Evolutionary conservation across 345 rosid species (phyloP).

Genomic region (Mangifera indica): DNA sequence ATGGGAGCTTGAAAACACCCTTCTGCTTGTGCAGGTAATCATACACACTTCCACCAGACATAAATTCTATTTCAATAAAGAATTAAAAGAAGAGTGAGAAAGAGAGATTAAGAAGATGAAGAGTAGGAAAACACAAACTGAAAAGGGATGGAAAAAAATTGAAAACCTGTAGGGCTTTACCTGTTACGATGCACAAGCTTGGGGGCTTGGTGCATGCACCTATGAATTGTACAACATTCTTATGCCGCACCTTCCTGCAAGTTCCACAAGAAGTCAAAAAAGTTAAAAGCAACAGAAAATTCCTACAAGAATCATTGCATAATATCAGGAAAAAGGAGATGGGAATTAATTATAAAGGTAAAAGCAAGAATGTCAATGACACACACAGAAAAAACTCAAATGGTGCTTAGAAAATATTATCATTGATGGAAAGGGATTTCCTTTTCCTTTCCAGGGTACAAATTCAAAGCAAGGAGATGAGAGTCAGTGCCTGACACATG

Average conservation of each 20-base stretch:
- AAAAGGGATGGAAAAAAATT: background rate
- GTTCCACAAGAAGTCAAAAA: conserved; percentile 17
- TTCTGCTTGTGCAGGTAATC: conserved; percentile 94
- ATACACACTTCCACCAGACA: conserved; percentile 98
- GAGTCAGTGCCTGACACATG: background rate
- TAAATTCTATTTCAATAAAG: conserved; percentile 52
- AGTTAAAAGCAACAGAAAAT: background rate
- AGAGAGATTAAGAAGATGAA: background rate
- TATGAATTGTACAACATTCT: conserved; percentile 93
- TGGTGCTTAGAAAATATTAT: background rate
- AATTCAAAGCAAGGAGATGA: background rate
- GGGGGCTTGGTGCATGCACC: conserved; percentile 99
- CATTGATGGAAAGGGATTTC: background rate
- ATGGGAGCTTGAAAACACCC: conserved; percentile 89
- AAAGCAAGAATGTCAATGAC: background rate
- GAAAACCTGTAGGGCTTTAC: conserved; percentile 34
- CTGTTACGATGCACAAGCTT: conserved; percentile 86
- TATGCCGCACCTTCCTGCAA: conserved; percentile 92
- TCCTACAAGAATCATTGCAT: background rate
- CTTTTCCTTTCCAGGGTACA: background rate
- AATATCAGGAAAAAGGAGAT: background rate
- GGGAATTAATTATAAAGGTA: background rate
- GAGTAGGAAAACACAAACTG: conserved; percentile 7
- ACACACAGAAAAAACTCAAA: background rate
- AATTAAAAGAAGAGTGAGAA: conserved; percentile 8